These are phyloP conservation scores for Yamadazyma spencermartinsiae DNA, from an alignment of 1,139 yeast genomes.

Conservation along the genomic window DNA sequence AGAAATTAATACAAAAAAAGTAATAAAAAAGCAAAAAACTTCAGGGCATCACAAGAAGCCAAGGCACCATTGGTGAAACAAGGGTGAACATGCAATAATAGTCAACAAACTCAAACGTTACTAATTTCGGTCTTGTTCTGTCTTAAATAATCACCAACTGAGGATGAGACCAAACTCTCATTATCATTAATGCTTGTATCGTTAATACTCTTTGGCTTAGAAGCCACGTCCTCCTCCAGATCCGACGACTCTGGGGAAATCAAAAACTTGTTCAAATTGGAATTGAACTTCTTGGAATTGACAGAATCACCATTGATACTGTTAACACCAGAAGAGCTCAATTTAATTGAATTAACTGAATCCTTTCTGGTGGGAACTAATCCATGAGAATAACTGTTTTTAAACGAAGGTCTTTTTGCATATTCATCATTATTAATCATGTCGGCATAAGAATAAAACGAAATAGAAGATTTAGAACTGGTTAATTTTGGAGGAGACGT, in stretches of 20 bases:
- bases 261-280: slow-evolving; percentile 23
- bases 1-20: neutral
- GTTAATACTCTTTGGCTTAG: slow-evolving; percentile 10
- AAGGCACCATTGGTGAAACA: neutral
- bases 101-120: no score
- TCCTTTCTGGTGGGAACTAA: slow-evolving; percentile 26
- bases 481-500: slow-evolving; percentile 43
- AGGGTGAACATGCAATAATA: no score
- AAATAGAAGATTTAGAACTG: slow-evolving; percentile 51
- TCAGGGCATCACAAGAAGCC: neutral
- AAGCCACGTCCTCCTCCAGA: slow-evolving; percentile 21
- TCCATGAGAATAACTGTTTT: slow-evolving; percentile 33
- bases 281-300: slow-evolving; percentile 13
- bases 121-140: slow-evolving; percentile 40
- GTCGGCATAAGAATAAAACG: slow-evolving; percentile 80
- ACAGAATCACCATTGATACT: slow-evolving; percentile 6
- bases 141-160: slow-evolving; percentile 44
- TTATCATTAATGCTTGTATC: slow-evolving; percentile 12
- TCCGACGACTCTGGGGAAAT: slow-evolving; percentile 34
- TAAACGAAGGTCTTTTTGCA: slow-evolving; percentile 58
- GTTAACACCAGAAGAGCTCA: neutral
- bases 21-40: neutral
- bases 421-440: slow-evolving; percentile 65
- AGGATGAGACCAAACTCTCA: slow-evolving; percentile 40
- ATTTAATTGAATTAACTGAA: slow-evolving; percentile 9